Evolutionary conservation across 495 filamentous ascomycete genomes (phyloP), one percentile per base, ranked within the genome.

Genomic region (Talaromyces nanjingensis): DNA sequence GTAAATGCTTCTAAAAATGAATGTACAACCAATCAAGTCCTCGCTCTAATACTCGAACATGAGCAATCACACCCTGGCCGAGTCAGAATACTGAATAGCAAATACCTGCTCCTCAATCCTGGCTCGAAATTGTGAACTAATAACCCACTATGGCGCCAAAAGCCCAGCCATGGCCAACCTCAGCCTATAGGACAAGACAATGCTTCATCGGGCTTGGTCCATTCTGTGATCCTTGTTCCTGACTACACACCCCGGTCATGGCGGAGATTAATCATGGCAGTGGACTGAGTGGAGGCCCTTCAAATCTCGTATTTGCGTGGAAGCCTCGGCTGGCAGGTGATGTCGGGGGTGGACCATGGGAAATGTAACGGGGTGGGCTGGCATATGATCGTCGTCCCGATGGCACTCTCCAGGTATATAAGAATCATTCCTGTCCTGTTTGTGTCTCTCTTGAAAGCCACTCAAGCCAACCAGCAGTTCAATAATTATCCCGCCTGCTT

Each of bases 321-420:
- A 29, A 56, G 53, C 53, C 53, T 56, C 53, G 53, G 53, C 53
- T 56, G 53, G 53, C n/a, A 22, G 22, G 27, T 56, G 22, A 22
- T 18, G 22, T 27, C 20, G 22, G 20, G 20, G 27, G 22, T 56
- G 27, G 24, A 56, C 11, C 27, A 56, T 14, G 53, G 22, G 16
- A 24, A 56, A 27, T 27, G 27, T 56, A 56, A 56, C 12, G 53
- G 20, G 22, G 52, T 27, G 14, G 52, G 53, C 27, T 56, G 53
- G 53, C 53, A 56, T 56, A 56, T 56, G 53, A 56, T 56, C 53
- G 53, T 29, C 27, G 53, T 16, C 16, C 14, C 53, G 27, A 27
- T 29, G 53, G 27, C 27, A 12, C 22, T 29, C 53, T 56, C 53
- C 8, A 56, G 53, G 53, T 56, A 56, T 56, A 56, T 56, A 56